Conservation (phyloP, 371 early-diverging fungal species). For the Mucor circinelloides region DNA sequence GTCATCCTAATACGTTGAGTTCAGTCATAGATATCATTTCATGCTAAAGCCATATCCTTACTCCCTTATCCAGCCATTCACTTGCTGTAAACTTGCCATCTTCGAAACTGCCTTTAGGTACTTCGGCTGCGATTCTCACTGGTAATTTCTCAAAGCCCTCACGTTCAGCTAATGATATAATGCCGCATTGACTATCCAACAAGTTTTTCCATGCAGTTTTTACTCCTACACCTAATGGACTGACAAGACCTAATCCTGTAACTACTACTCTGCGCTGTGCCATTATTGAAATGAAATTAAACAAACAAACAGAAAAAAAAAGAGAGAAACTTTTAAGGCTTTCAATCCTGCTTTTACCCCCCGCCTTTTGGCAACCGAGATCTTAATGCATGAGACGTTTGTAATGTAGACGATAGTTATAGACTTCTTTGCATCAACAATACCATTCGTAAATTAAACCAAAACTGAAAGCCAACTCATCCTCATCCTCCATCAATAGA, state of each 20-base stretch:
- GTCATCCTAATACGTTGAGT: conserved; percentile 59
- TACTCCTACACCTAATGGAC: conserved; percentile 86
- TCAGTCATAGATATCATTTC: background rate
- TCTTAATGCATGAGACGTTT: background rate
- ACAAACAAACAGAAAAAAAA: background rate
- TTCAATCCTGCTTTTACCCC: too few relatives aligned
- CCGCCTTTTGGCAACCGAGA: background rate
- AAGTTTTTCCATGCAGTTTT: conserved; percentile 76
- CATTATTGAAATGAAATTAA: conserved; percentile 2
- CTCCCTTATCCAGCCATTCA: conserved; percentile 76
- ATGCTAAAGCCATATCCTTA: conserved; percentile 21
- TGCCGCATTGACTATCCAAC: conserved; percentile 74
- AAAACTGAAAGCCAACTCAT: too few relatives aligned
- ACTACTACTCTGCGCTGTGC: conserved; percentile 77
- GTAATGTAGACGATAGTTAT: too few relatives aligned
- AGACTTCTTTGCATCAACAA: too few relatives aligned
- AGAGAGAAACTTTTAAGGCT: background rate
- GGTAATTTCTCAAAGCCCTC: conserved; percentile 67
- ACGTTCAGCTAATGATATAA: conserved; percentile 63
- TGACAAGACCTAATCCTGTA: conserved; percentile 94
- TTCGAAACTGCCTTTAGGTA: conserved; percentile 55
- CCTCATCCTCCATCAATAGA: too few relatives aligned
- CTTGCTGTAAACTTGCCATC: conserved; percentile 67
- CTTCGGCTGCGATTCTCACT: conserved; percentile 81
- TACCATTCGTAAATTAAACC: too few relatives aligned